A percentile compares a stretch with the other conserved stretches of the same genome.
Conservation (phyloP, 2,329 filamentous ascomycete genomes). For the Aaosphaeria pasadenensis region DNA sequence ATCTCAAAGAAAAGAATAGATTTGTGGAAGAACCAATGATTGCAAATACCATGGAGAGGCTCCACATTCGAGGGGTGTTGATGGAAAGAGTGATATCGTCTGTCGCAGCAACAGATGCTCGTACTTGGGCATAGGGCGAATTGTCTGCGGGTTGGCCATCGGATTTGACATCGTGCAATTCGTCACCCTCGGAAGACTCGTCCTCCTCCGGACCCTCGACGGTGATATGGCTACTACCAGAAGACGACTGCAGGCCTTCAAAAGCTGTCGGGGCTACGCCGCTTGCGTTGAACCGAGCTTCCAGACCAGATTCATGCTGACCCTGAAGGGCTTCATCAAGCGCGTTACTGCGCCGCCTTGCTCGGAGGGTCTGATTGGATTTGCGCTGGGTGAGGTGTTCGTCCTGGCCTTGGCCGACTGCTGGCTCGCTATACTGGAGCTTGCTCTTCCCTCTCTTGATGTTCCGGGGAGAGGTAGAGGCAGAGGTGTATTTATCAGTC, state of each 20-base stretch:
- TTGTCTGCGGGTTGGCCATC: constrained; percentile 60
- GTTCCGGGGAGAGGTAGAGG: constrained; percentile 5
- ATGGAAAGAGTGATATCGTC: constrained; percentile 78
- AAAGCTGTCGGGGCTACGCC: constrained; percentile 15
- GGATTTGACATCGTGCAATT: constrained; percentile 30
- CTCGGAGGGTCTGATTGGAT: constrained; percentile 9
- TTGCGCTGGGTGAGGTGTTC: constrained; percentile 14
- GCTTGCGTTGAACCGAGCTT: constrained; percentile 31
- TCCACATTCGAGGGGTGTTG: constrained; percentile 86
- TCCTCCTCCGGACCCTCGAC: constrained; percentile 14
- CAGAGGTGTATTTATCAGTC: constrained; percentile 6
- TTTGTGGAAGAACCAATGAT: constrained; percentile 80
- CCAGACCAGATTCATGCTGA: constrained; percentile 26
- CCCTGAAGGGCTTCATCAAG: constrained; percentile 22
- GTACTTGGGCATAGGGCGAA: constrained; percentile 74
- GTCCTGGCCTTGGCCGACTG: constrained; percentile 8
- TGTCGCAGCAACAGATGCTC: constrained; percentile 72
- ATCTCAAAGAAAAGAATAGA: constrained; percentile 84
- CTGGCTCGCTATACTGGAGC: constrained; percentile 24
- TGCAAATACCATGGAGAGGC: constrained; percentile 73
- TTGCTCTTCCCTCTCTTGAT: constrained; percentile 34
- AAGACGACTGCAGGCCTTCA: constrained; percentile 25
- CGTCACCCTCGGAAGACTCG: constrained; percentile 34
- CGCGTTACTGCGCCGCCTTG: constrained; percentile 24
- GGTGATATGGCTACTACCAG: constrained; percentile 19